A percentile compares a stretch with the other conserved stretches of the same genome.
Evolutionary conservation across 352 stramenopile species (phyloP).

Genomic region (Pythium scleroteichum): DNA sequence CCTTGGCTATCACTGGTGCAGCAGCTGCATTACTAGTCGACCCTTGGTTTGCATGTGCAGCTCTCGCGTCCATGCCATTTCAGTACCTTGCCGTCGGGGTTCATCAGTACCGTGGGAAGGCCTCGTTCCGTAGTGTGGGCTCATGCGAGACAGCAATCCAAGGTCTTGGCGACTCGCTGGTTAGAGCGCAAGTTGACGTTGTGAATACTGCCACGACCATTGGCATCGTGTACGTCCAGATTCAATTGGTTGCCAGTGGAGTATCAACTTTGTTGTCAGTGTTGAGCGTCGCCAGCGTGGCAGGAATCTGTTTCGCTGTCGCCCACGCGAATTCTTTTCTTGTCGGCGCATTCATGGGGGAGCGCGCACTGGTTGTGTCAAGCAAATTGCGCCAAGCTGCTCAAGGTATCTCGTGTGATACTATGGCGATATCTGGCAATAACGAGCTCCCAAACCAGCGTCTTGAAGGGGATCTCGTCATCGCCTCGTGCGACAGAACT

Average conservation of each 20-base stretch:
- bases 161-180: background rate
- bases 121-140: slow-evolving; percentile 2
- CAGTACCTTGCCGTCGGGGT: background rate
- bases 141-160: background rate
- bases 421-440: too few relatives aligned
- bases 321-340: too few relatives aligned
- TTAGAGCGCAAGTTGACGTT: background rate
- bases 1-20: background rate
- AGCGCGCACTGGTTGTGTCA: too few relatives aligned
- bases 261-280: slow-evolving; percentile 4
- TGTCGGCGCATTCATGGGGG: too few relatives aligned
- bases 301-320: background rate
- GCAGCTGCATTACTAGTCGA: background rate
- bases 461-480: too few relatives aligned
- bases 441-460: too few relatives aligned
- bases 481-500: too few relatives aligned
- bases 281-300: background rate
- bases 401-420: too few relatives aligned
- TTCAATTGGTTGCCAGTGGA: background rate
- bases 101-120: slow-evolving; percentile 1
- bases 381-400: too few relatives aligned
- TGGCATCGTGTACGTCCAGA: slow-evolving; percentile 5
- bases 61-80: background rate
- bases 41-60: slow-evolving; percentile 1
- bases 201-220: background rate